Percentiles rank a stretch among this genome's conserved stretches.
These are phyloP conservation scores for Fusarium euwallaceae DNA, from an alignment of 2,329 filamentous ascomycete species.

Conservation along the genomic window DNA sequence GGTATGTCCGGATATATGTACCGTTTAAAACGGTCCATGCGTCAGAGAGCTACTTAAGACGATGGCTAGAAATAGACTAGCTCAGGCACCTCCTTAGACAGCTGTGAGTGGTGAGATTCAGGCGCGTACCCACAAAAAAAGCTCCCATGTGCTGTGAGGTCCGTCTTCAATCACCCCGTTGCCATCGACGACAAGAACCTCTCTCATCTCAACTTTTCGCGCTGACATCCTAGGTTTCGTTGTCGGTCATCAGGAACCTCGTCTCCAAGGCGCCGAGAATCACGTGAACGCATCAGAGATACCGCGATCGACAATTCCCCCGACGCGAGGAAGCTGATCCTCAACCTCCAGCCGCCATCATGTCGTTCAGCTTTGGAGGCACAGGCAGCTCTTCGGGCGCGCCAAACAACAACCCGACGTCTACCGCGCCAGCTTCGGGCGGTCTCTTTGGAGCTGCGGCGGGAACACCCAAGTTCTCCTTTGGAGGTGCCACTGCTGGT, in stretches of 20 bases:
- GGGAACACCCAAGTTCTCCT: conserved; percentile 57
- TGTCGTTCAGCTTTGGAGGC: conserved; percentile 58
- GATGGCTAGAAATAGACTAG: conserved; percentile 17
- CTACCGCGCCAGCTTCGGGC: conserved; percentile 56
- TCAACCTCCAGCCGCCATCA: conserved; percentile 42
- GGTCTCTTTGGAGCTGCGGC: conserved; percentile 56
- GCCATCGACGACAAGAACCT: conserved; percentile 41
- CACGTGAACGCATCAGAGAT: conserved; percentile 9
- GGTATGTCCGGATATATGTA: background rate
- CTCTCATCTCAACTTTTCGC: conserved; percentile 28
- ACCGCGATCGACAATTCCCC: conserved; percentile 27
- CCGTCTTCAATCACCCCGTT: conserved; percentile 35
- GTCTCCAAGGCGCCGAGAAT: conserved; percentile 15
- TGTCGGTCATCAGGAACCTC: conserved; percentile 7
- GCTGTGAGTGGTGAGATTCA: conserved; percentile 19
- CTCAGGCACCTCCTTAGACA: conserved; percentile 14
- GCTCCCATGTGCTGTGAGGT: conserved; percentile 40
- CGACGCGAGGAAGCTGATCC: conserved; percentile 39
- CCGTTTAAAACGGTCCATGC: conserved; percentile 27
- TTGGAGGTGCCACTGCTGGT: conserved; percentile 51
- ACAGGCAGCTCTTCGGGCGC: conserved; percentile 52
- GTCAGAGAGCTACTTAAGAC: background rate
- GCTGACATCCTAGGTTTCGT: conserved; percentile 17
- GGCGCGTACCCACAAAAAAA: conserved; percentile 45
- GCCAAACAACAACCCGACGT: conserved; percentile 49